Base-by-base conservation (phyloP, 2,329 filamentous ascomycete genomes). In the Raffaelea albimanens region DNA sequence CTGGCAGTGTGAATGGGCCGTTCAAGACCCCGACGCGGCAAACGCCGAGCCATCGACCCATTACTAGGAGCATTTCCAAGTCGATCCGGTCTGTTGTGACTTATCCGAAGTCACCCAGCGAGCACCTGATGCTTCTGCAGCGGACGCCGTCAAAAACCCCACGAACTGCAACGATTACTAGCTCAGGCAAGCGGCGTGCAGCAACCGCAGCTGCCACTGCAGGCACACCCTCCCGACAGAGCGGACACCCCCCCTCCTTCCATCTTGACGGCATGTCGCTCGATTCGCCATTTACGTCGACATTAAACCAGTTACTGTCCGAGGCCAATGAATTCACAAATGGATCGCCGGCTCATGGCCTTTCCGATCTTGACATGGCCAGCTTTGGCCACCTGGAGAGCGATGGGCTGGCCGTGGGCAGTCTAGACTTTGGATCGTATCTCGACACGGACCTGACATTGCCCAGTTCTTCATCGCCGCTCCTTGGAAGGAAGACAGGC, bases 11-110 rank as follows among this genome's bases (percentile, higher is more conserved):
- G 33, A 65, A 66, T 34, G 66, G 63, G 4, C 61, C 63, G 2
- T 78, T 81, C 61, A 82, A 81, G 61, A 83, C 81, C 3, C 79
- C 80, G 1, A 78, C 78, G 2, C 75, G 73, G n/a, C 70, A 69
- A n/a, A 78, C 75, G 1, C 80, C 76, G 2, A 80, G 63, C 53
- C 78, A 79, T 57, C 77, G 75, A 54, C 80, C 73, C 31, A 75
- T 75, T 59, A 82, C 77, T 55, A 71, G 77, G 57, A 80, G 76
- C 59, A 72, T 80, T 14, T 78, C 76, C 11, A 70, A 70, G 49
- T 78, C 77, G 33, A 67, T 78, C 49, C 71, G 72, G 42, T 73
- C 74, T 3, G 63, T 59, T 20, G 63, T 65, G 43, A 66, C 67
- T 2, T 58, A 67, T 18, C 59, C 63, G 19, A 63, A 58, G 36